A percentile compares a stretch with the other conserved stretches of the same genome.
Evolutionary conservation across 2,329 filamentous ascomycete species (phyloP).

Genomic region (Fusarium equiseti): DNA sequence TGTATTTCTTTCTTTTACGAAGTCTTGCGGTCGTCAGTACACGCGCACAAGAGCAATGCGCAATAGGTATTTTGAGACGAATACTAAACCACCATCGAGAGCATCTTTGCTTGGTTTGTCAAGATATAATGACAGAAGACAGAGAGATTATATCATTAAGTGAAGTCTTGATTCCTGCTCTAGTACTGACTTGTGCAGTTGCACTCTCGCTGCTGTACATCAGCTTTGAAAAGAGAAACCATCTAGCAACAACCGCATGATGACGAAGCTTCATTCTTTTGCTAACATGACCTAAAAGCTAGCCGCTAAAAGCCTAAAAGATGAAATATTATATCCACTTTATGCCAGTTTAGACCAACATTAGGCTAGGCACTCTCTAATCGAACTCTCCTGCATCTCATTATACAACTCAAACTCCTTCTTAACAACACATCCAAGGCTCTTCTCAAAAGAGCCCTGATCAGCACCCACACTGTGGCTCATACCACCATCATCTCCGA

Average conservation of each 20-base stretch:
- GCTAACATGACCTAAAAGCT: neutral
- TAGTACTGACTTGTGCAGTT: neutral
- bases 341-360: neutral
- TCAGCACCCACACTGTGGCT: neutral
- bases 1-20: neutral
- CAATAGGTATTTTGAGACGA: neutral
- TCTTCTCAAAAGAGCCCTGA: slow-evolving; percentile 7
- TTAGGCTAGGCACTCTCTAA: neutral
- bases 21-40: neutral
- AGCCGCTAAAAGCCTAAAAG: neutral
- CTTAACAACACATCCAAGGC: slow-evolving; percentile 11
- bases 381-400: slow-evolving; percentile 14
- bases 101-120: neutral
- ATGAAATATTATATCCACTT: neutral
- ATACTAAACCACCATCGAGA: neutral
- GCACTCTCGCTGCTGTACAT: neutral
- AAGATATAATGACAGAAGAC: neutral
- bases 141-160: accelerated
- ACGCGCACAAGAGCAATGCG: accelerated
- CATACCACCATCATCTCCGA: slow-evolving; percentile 31
- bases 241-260: neutral
- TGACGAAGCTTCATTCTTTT: neutral
- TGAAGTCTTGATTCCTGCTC: neutral
- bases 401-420: slow-evolving; percentile 18
- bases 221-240: neutral